Conservation (phyloP, 1,139 yeast genomes). For the Hemisphaericaspora lyxosophila region DNA sequence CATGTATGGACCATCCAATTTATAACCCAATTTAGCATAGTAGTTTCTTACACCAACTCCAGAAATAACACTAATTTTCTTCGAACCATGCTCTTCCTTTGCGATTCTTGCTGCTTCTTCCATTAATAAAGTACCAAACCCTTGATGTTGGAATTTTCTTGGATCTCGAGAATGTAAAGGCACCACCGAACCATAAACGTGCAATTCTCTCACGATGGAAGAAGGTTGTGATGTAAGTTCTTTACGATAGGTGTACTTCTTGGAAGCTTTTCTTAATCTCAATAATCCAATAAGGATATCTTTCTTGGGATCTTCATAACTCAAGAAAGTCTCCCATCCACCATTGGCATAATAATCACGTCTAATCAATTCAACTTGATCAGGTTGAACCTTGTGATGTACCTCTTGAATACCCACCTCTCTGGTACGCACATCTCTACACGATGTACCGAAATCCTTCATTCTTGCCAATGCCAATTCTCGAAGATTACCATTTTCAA, state of each 20-base stretch:
- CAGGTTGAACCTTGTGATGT: slow-evolving; percentile 95
- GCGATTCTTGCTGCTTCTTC: slow-evolving; percentile 98
- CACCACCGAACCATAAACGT: slow-evolving; percentile 96
- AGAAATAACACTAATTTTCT: slow-evolving; percentile 87
- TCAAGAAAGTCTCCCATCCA: slow-evolving; percentile 97
- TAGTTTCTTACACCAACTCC: slow-evolving; percentile 98
- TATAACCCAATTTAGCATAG: slow-evolving; percentile 87
- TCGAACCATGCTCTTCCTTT: slow-evolving; percentile 89
- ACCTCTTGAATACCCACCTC: slow-evolving; percentile 99
- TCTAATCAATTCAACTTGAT: slow-evolving; percentile 92
- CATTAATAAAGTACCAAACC: slow-evolving; percentile 95
- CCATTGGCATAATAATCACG: slow-evolving; percentile 97
- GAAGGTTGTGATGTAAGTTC: slow-evolving; percentile 85
- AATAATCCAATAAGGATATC: slow-evolving; percentile 91
- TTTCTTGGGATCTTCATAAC: slow-evolving; percentile 96
- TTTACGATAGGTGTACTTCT: slow-evolving; percentile 85
- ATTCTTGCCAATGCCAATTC: slow-evolving; percentile 95
- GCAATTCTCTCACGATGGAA: slow-evolving; percentile 91
- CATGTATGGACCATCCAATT: slow-evolving; percentile 95
- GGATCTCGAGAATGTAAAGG: slow-evolving; percentile 98
- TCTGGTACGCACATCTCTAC: slow-evolving; percentile 97
- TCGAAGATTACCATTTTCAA: slow-evolving; percentile 94
- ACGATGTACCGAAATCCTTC: slow-evolving; percentile 96
- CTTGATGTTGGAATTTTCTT: slow-evolving; percentile 97
- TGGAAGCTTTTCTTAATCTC: slow-evolving; percentile 84